Conservation (phyloP, 768 basidiomycete species). For the Botryobasidium botryosum region DNA sequence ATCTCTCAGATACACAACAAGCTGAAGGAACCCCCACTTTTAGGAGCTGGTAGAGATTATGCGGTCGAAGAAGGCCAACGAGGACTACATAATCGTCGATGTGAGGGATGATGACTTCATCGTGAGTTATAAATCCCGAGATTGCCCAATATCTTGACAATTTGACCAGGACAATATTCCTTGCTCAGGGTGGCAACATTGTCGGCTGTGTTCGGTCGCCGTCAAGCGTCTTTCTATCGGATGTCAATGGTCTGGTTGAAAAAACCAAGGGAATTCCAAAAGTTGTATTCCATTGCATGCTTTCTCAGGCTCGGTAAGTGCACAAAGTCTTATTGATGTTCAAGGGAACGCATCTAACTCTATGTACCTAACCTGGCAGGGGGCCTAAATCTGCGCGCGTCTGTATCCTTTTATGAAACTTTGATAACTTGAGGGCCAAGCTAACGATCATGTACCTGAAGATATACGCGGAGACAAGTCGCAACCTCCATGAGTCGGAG, state of each 20-base stretch:
- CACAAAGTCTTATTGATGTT: background rate
- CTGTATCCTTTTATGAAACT: slow-evolving; percentile 17
- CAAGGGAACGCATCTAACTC: slow-evolving; percentile 2
- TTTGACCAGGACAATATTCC: background rate
- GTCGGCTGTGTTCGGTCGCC: slow-evolving; percentile 45
- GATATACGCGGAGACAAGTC: slow-evolving; percentile 42
- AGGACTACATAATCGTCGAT: slow-evolving; percentile 64
- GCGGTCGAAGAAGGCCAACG: slow-evolving; percentile 36
- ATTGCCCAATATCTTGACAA: too few species aligned
- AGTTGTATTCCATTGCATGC: slow-evolving; percentile 62
- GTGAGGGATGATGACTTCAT: slow-evolving; percentile 69
- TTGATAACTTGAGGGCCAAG: too few species aligned
- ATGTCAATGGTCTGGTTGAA: slow-evolving; percentile 40
- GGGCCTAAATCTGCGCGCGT: slow-evolving; percentile 69
- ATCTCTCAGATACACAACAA: too few species aligned
- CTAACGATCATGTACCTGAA: too few species aligned
- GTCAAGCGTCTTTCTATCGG: slow-evolving; percentile 37
- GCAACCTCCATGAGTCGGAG: slow-evolving; percentile 23
- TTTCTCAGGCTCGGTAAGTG: slow-evolving; percentile 60
- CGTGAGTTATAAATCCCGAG: background rate
- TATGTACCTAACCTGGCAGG: slow-evolving; percentile 21
- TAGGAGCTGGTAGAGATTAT: slow-evolving; percentile 57
- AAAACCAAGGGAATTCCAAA: slow-evolving; percentile 42
- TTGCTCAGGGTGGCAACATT: slow-evolving; percentile 53
- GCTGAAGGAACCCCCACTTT: too few species aligned